A percentile compares a stretch with the other conserved stretches of the same genome.
These are phyloP conservation scores for Verticillium dahliae DNA, from an alignment of 2,329 filamentous ascomycete genomes.

Conservation along the genomic window DNA sequence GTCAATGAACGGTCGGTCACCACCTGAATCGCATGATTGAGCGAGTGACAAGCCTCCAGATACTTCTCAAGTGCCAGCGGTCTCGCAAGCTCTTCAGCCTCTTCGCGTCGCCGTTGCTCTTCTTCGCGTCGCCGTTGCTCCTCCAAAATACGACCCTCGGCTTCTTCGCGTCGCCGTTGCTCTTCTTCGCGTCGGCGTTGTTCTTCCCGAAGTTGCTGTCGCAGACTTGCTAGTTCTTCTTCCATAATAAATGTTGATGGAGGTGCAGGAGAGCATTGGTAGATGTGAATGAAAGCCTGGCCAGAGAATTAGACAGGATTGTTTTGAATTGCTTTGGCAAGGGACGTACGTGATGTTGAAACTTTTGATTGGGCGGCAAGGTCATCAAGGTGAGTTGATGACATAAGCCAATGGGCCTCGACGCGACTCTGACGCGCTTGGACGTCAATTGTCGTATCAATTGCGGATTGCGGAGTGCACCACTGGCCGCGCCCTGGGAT, in stretches of 20 bases:
- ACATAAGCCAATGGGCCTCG: neutral
- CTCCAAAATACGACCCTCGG: neutral
- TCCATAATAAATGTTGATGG: neutral
- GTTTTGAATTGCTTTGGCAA: neutral
- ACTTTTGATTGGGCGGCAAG: neutral
- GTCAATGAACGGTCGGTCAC: conserved; percentile 22
- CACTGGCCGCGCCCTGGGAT: neutral
- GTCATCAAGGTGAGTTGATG: neutral
- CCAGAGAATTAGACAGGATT: neutral
- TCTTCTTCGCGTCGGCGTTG: conserved; percentile 9
- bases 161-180: conserved; percentile 10
- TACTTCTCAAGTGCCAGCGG: conserved; percentile 19
- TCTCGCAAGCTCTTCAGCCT: conserved; percentile 17
- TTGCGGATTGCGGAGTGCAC: neutral
- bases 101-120: conserved; percentile 17
- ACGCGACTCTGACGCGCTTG: neutral
- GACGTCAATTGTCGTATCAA: no score
- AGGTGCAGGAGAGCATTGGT: neutral
- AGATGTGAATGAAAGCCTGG: neutral
- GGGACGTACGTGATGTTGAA: neutral
- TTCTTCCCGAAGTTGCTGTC: neutral
- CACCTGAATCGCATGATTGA: conserved; percentile 21
- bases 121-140: conserved; percentile 8
- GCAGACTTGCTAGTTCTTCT: neutral
- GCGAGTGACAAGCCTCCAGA: conserved; percentile 24